A percentile compares a stretch with the other conserved stretches of the same genome.
phyloP scores from a whole-genome alignment of 345 rosid genomes.

The Gossypium thurberi region DNA sequence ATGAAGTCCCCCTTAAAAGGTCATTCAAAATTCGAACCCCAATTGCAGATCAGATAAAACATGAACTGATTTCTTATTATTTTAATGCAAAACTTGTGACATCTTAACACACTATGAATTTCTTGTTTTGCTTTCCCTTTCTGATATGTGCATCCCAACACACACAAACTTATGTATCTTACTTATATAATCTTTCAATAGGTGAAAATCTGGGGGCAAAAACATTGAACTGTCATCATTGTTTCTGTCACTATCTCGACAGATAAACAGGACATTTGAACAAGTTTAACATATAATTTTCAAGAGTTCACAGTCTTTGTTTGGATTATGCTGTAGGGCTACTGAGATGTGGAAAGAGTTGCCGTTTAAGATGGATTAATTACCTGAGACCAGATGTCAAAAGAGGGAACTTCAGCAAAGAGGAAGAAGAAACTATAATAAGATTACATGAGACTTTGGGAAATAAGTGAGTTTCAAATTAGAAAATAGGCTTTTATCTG shows the following conservation, averaged over 20 bases:
- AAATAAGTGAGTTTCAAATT: slow-evolving; percentile 48
- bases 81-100: not conserved
- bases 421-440: slow-evolving; percentile 65
- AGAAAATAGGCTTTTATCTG: not conserved
- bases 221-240: not conserved
- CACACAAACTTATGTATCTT: not conserved
- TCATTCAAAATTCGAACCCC: too few relatives aligned
- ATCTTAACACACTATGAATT: not conserved
- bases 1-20: too few relatives aligned
- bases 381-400: slow-evolving; percentile 85
- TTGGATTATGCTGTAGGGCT: slow-evolving; percentile 38
- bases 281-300: not conserved
- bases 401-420: slow-evolving; percentile 67
- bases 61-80: not conserved
- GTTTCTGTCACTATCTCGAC: not conserved
- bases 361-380: slow-evolving; percentile 88
- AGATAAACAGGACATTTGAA: not conserved
- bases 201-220: not conserved
- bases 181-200: not conserved
- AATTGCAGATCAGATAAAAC: not conserved
- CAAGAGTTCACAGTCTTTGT: not conserved
- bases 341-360: slow-evolving; percentile 84
- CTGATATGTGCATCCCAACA: slow-evolving; percentile 1
- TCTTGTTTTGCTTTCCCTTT: slow-evolving; percentile 5
- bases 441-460: slow-evolving; percentile 54